These are phyloP conservation scores for Copromyces sp. DNA, from an alignment of 495 filamentous ascomycete species.

Conservation along the genomic window DNA sequence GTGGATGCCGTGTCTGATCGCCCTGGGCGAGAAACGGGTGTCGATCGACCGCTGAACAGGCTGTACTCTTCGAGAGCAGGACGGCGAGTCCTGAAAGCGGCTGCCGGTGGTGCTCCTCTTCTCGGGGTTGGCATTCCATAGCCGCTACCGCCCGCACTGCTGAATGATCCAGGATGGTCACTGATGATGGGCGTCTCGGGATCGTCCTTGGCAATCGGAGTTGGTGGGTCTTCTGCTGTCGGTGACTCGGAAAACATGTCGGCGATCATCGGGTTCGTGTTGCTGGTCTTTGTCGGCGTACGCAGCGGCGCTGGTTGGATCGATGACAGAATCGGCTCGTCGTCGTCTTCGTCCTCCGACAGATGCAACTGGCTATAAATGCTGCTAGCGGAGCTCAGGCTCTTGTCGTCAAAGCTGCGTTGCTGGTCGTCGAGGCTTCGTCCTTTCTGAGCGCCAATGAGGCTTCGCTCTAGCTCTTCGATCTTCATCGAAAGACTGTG, in stretches of 20 bases:
- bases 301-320: conserved; percentile 17
- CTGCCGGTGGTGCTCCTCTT: neutral
- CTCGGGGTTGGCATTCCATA: neutral
- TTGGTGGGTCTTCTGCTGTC: neutral
- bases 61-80: conserved; percentile 22
- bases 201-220: neutral
- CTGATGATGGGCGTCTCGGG: neutral
- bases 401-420: conserved; percentile 9
- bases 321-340: conserved; percentile 14
- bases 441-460: conserved; percentile 13
- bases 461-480: conserved; percentile 30
- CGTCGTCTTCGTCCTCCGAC: conserved; percentile 3
- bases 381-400: conserved; percentile 3
- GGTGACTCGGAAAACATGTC: neutral
- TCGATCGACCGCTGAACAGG: conserved; percentile 3
- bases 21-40: neutral
- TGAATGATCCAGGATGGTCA: neutral
- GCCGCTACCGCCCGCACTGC: neutral
- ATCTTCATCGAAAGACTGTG: conserved; percentile 36
- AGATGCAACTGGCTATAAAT: neutral
- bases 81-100: conserved; percentile 9
- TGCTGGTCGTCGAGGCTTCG: conserved; percentile 19
- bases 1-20: neutral
- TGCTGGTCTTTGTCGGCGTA: neutral
- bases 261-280: neutral